Base-by-base conservation (phyloP, 2,329 filamentous ascomycete genomes). In the Ophiostoma ips region DNA sequence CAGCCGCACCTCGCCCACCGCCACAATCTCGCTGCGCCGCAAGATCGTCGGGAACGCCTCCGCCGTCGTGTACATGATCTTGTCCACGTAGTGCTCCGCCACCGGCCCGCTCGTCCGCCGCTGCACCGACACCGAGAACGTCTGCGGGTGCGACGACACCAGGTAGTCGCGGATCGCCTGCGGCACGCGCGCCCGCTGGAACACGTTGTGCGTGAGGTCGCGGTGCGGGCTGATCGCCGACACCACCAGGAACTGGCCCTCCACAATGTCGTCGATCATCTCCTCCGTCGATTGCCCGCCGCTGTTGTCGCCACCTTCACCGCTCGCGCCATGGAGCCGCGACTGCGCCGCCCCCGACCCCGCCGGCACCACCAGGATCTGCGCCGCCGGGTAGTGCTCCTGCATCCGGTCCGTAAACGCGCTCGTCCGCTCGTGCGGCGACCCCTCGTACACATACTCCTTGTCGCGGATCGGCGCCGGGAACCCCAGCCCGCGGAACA, bases 11-110 rank as follows among this genome's bases (percentile, higher is more conserved):
- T 83, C 81, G 16, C 81, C 76, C 1, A 76, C 72, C 7, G 77
- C 71, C 13, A 94, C 68, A 53, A 96, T 84, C 66, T 95, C 89
- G 58, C 87, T 94, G 50, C 89, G 79, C 31, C 87, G 79, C 24
- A 95, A 69, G 46, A 96, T 94, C 1, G 89, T 95, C 1, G 90
- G 92, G 68, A 96, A 96, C 1, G 82, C 67, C 59, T 95, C 89
- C 0, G 81, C 82, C 0, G 88, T 90, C 0, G 80, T 84, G 63
- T 87, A 95, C 1, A 95, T 67, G 0, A 81, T 75, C 70, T 95
- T 96, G 62, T 95, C 85, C 0, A 87, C 81, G 55, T 74, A 84
- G 58, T 92, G 85, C 49, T 86, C 82, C 19, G 77, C 71, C 3
- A 84, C 79, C 1, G 79, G 75, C 11, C 85, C 82, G 11, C 71